Percentiles rank a stretch among this genome's conserved stretches.
These are phyloP conservation scores for Hemileia vastatrix DNA, from an alignment of 1,284 basidiomycete genomes.

Conservation along the genomic window DNA sequence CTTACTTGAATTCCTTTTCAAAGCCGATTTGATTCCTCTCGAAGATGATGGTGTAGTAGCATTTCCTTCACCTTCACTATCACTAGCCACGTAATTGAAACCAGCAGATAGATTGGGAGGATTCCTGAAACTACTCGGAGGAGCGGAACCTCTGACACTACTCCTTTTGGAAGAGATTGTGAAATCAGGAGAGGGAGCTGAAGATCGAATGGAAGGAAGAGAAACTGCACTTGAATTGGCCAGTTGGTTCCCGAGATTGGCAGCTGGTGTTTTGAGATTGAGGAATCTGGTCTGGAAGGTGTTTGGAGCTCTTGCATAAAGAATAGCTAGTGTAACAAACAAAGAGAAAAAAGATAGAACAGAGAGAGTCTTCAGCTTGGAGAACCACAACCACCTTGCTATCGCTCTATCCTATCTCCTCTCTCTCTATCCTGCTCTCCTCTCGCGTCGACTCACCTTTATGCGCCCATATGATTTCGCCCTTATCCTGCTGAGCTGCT, in stretches of 20 bases:
- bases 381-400: too few species aligned
- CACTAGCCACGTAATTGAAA: slow-evolving; percentile 29
- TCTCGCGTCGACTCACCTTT: slow-evolving; percentile 70
- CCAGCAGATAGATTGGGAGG: slow-evolving; percentile 3
- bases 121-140: slow-evolving; percentile 30
- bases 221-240: slow-evolving; percentile 31
- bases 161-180: slow-evolving; percentile 12
- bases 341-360: not conserved
- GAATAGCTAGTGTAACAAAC: slow-evolving; percentile 56
- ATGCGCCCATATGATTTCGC: slow-evolving; percentile 64
- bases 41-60: too few species aligned
- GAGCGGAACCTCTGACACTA: slow-evolving; percentile 26
- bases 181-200: slow-evolving; percentile 8
- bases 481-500: slow-evolving; percentile 49
- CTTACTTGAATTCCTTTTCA: too few species aligned
- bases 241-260: slow-evolving; percentile 31
- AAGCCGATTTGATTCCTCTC: too few species aligned
- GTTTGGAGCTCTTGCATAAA: slow-evolving; percentile 70
- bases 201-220: slow-evolving; percentile 24
- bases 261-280: slow-evolving; percentile 59
- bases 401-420: too few species aligned
- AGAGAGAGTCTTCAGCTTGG: not conserved
- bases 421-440: too few species aligned
- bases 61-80: too few species aligned
- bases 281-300: slow-evolving; percentile 47